Evolutionary conservation across 352 stramenopile species (phyloP), one percentile per base, ranked within the genome.

Genomic region (Phytophthora pluvialis): DNA sequence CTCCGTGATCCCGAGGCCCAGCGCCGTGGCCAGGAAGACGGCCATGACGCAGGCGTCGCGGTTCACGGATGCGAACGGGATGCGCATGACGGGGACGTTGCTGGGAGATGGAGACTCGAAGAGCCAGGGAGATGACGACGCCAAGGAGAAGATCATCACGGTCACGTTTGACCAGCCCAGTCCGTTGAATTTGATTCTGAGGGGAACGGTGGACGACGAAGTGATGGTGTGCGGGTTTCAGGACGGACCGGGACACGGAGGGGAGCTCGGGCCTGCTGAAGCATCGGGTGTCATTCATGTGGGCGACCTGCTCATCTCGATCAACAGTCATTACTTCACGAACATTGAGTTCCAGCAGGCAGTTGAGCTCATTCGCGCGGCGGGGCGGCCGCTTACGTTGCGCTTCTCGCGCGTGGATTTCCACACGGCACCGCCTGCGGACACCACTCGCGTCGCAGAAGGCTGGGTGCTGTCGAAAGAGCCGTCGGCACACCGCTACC

Each of bases 191-290:
- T 63, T 96, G 13, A 83, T 91, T 55, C 62, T 96, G 5, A 77
- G 86, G 59, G 86, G 86, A 40, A 96, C 88, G 1, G 88, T 96
- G 18, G 88, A 96, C 54, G 88, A 94, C 59, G 87, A 94, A 62
- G 86, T 96, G 56, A 93, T 96, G 83, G 86, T 96, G 4, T 93
- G 84, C 31, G 88, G 88, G 5, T 95, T 96, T 67, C 72, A 90
- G 53, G 64, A 87, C 18, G 60, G 66, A 3, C 61, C 49, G 3
- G 45, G 60, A 11, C 62, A 60, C 0, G 71, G 72, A 11, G 65
- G 67, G 5, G 67, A 77, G 8, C 61, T 77, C 15, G 78, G 83
- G 1, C 71, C 84, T 36, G 85, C 83, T 5, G 83, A 92, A 65
- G 70, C 84, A 18, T 90, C 83, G 1, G 84, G 86, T 11, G 85